Percentiles rank a stretch among this genome's conserved stretches.
Conservation (phyloP, 2,329 filamentous ascomycete genomes). For the Celoporthe dispersa region DNA sequence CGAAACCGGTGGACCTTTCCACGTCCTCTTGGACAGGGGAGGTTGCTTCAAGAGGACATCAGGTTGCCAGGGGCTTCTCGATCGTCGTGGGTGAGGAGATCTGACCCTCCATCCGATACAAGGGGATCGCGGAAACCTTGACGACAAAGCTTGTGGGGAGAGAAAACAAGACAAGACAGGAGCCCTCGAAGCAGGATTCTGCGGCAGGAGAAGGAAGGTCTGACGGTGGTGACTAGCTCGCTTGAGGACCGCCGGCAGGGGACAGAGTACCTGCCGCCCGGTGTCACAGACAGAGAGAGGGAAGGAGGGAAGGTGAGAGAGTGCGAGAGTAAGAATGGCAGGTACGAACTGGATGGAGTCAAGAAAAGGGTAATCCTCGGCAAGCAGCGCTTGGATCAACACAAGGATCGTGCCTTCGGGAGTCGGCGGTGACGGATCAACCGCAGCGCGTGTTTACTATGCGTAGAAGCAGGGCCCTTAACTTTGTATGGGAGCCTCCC, state of each 20-base stretch:
- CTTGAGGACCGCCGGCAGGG: background rate
- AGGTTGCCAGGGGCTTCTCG: background rate
- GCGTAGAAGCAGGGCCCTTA: slow-evolving; percentile 15
- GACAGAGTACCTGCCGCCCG: background rate
- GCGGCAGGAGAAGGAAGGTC: background rate
- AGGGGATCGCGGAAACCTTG: background rate
- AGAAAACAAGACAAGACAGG: background rate
- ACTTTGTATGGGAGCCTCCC: background rate
- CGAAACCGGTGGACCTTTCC: background rate
- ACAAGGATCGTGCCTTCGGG: slow-evolving; percentile 26
- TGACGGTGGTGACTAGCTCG: background rate
- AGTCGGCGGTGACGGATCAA: slow-evolving; percentile 24
- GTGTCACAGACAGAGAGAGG: background rate
- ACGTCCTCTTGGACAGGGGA: background rate
- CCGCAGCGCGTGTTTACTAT: slow-evolving; percentile 16
- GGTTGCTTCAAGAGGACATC: background rate
- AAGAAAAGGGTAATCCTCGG: slow-evolving; percentile 24
- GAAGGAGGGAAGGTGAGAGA: background rate
- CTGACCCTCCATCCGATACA: background rate
- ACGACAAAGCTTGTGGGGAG: background rate
- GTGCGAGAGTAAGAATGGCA: background rate
- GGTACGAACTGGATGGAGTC: slow-evolving; percentile 15
- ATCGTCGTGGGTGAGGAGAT: too few species aligned
- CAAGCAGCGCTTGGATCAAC: slow-evolving; percentile 22
- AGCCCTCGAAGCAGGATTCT: background rate